These are phyloP conservation scores for Logfia minima DNA, from an alignment of 129 eudicot species.

Conservation along the genomic window DNA sequence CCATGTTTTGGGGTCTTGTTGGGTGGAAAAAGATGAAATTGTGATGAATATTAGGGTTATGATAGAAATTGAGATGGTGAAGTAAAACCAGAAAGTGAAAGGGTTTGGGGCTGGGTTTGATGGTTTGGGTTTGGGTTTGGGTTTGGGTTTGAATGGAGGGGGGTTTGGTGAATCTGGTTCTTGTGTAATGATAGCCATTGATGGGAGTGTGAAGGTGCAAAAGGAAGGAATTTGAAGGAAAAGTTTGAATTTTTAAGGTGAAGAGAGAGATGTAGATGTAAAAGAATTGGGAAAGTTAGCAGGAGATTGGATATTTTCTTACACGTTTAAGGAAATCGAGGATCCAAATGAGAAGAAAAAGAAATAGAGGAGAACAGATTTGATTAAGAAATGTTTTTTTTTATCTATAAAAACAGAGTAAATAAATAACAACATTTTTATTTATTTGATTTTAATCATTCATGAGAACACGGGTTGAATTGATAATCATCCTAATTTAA, in stretches of 20 bases:
- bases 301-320: neutral
- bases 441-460: too few species aligned
- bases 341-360: neutral
- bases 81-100: constrained; percentile 85
- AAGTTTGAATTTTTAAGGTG: neutral
- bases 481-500: too few species aligned
- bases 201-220: constrained; percentile 12
- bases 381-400: too few species aligned
- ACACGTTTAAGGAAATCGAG: neutral
- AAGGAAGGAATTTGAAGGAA: constrained; percentile 3
- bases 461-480: too few species aligned
- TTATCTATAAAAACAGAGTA: too few species aligned
- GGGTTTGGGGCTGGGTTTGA: constrained; percentile 49
- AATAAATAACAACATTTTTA: too few species aligned
- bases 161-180: constrained; percentile 41
- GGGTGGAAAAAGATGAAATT: constrained; percentile 47
- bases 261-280: neutral
- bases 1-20: constrained; percentile 77
- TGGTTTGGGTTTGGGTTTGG: constrained; percentile 19
- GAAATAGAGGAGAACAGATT: neutral
- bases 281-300: constrained; percentile 12
- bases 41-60: constrained; percentile 53
- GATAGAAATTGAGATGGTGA: constrained; percentile 61
- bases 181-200: constrained; percentile 66
- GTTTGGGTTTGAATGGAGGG: constrained; percentile 12